Conservation (phyloP, 2,329 filamentous ascomycete species). For the Erysiphe neolycopersici region DNA sequence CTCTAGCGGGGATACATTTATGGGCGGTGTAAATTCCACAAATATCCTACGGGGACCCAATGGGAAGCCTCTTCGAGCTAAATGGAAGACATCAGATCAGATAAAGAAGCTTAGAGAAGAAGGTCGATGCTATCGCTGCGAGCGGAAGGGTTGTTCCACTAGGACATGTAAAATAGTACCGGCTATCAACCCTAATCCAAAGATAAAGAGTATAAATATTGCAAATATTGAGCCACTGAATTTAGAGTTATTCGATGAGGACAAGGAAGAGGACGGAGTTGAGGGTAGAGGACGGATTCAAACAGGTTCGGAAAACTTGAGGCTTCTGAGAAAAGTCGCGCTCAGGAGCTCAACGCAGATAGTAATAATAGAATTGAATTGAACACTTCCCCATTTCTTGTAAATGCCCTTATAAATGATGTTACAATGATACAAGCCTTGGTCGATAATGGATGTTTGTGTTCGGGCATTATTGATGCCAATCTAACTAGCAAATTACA, state of each 20-base stretch:
- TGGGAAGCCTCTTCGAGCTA: not conserved
- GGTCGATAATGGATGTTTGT: not conserved
- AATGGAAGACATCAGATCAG: no score
- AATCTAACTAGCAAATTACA: not conserved
- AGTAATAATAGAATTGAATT: not conserved
- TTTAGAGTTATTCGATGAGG: no score
- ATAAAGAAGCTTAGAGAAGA: no score
- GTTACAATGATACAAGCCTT: not conserved
- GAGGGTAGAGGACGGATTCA: no score
- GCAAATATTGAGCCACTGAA: no score
- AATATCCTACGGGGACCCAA: not conserved
- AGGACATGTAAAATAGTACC: not conserved
- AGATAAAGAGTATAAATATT: no score
- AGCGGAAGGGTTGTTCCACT: no score
- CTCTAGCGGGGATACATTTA: no score
- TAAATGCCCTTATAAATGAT: not conserved
- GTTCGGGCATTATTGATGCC: not conserved
- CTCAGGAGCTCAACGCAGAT: not conserved
- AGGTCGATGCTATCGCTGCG: no score
- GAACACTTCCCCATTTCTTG: not conserved
- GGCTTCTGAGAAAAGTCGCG: not conserved
- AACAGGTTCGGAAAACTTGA: not conserved
- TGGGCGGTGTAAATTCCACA: no score
- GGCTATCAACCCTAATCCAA: no score
- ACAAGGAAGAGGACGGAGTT: no score